Evolutionary conservation across 202 grass and related monocot species (phyloP), one percentile per base, ranked within the genome.

Genomic region (Elaeis oleifera): DNA sequence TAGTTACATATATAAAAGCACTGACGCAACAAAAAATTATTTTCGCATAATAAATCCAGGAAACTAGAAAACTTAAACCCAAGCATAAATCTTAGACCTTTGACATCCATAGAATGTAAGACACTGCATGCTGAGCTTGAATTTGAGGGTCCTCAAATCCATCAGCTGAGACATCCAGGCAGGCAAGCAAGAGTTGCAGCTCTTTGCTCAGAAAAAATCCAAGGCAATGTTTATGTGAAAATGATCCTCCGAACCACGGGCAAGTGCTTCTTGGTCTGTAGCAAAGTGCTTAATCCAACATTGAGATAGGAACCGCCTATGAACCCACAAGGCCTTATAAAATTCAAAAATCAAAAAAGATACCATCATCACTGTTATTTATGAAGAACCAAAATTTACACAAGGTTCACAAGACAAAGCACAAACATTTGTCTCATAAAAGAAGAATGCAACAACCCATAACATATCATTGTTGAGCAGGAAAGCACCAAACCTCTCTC

Each of bases 61-160:
- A 44, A 31, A 8, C 50, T 2, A 20, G 52, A 27, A 68, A 59
- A 20, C 5, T 23, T 24, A 39, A 27, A 36, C 31, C 6, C 31
- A 36, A 8, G 31, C 6, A 8, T 8, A 36, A 11, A 39, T 39
- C 17, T 39, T 70, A 23, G 5, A 72, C 90, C 90, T 84, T 86
- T 21, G 80, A 76, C 78, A 86, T 68, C 90, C 85, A 88, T 5
- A 96, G 67, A 60, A 83, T 58, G 76, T 85, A 90, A 32, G 83
- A 65, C 18, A 70, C 78, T 44, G 84, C 81, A 64, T 80, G 81
- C 69, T 80, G 78, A 6, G 71, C 72, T 74, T 90, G 91, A 48
- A 69, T 9, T 0, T 17, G 9, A 15, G 59, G 51, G 56, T 90
- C 91, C 4, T 81, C 76, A 27, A 85, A 88, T 51, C 74, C 85